Evolutionary conservation across 2,329 filamentous ascomycete genomes (phyloP), one percentile per base, ranked within the genome.

Genomic region (Phyllosticta ampelicida): DNA sequence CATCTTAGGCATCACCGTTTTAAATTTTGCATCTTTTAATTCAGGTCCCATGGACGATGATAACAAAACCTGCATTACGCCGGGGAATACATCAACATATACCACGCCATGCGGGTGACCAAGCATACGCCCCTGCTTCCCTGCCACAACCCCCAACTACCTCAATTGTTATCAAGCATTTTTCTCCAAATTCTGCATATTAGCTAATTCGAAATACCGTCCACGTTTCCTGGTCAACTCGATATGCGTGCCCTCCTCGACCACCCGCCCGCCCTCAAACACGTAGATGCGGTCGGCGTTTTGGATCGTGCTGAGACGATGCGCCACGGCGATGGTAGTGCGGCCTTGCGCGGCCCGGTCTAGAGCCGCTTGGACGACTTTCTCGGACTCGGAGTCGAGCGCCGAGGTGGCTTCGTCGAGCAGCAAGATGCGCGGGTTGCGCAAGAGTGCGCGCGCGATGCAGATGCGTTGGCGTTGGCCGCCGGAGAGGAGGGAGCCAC

Each of bases 381-480:
- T 84, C 71, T 90, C 87, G 11, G 58, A 60, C 21, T 60, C 59
- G 5, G 59, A 60, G 55, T 61, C 60, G 2, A 61, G 56, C 4
- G 60, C 56, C 4, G 56, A 58, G 2, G 60, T 61, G 13, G 60
- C 60, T 26, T 61, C 60, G 52, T 61, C 60, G n/a, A 61, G 60
- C 10, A 61, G 58, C 8, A 96, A 74, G 62, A 96, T 85, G 74
- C 89, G 91, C 16, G 91, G 91, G 66, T 95, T 84, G 20, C 90
- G 85, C 49, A 96, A 83, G n/a, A 96, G 77, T 0, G 90, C 91
- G 9, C 90, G 84, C 2, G 91, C 91, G 69, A 96, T 96, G 54
- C 89, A 90, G 28, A 96, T 85, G 61, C 91, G 86, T 72, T 96
- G 90, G 72, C 95, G 95, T 73, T 96, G 91, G 0, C 91, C 91